Percentiles rank a stretch among this genome's conserved stretches.
Evolutionary conservation across 106 monocot species (phyloP).

Genomic region (Triglochin maritima): DNA sequence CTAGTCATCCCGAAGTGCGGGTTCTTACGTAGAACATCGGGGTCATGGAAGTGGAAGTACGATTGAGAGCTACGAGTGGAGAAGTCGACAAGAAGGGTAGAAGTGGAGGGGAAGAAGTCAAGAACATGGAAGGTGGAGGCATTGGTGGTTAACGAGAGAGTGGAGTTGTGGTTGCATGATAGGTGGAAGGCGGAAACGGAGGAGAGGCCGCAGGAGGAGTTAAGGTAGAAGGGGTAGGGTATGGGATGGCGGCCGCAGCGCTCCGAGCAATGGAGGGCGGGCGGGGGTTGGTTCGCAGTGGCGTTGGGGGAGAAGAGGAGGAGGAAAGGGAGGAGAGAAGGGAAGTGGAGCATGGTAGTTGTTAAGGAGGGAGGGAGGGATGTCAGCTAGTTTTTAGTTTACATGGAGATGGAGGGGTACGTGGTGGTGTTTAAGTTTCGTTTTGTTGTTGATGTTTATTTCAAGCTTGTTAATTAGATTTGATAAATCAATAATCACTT

Average conservation of each 20-base stretch:
- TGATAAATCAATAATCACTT: too few species aligned
- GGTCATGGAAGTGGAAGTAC: constrained; percentile 27
- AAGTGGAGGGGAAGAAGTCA: constrained; percentile 28
- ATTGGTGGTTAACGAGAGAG: constrained; percentile 23
- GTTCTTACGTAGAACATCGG: constrained; percentile 3
- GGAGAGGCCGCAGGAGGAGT: constrained; percentile 40
- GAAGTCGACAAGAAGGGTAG: constrained; percentile 59
- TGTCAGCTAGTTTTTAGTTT: too few species aligned
- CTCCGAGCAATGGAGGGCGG: constrained; percentile 23
- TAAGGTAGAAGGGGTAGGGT: constrained; percentile 66
- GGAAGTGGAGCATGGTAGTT: constrained; percentile 1
- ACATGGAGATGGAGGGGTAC: too few species aligned
- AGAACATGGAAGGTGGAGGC: constrained; percentile 36
- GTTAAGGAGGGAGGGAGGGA: too few species aligned
- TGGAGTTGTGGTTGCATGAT: constrained; percentile 22
- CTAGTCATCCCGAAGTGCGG: constrained; percentile 38
- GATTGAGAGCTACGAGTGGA: constrained; percentile 21
- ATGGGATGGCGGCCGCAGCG: constrained; percentile 44
- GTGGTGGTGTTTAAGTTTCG: too few species aligned
- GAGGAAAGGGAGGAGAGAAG: constrained; percentile 9
- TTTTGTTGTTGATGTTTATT: too few species aligned
- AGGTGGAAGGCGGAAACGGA: constrained; percentile 45
- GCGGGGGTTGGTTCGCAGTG: background rate
- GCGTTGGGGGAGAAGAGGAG: constrained; percentile 14
- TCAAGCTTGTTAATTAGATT: too few species aligned